Conservation (phyloP, 768 basidiomycete genomes). For the Pleurotus sapidus region DNA sequence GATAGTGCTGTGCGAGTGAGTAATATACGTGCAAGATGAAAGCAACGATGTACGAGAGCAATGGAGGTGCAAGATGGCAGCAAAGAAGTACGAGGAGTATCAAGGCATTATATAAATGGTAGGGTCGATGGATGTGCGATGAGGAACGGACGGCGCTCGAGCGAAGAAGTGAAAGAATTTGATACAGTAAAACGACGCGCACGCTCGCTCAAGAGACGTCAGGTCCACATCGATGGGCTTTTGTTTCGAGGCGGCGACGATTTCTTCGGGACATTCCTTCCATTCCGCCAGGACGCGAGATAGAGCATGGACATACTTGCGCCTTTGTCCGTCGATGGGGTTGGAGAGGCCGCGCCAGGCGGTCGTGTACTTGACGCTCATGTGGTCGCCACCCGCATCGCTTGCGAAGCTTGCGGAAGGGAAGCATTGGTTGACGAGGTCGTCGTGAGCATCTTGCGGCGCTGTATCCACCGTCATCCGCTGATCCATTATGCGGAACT, state of each 20-base stretch:
- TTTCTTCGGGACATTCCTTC: neutral
- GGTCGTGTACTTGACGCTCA: neutral
- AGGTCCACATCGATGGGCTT: neutral
- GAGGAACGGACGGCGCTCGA: neutral
- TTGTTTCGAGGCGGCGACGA: neutral
- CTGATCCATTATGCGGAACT: neutral
- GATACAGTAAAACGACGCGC: neutral
- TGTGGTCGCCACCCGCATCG: neutral
- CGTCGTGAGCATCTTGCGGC: neutral
- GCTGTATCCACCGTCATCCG: neutral
- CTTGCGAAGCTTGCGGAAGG: neutral
- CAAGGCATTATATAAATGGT: too few species aligned
- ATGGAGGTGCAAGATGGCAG: too few species aligned
- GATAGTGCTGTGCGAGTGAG: too few species aligned
- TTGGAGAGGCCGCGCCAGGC: neutral
- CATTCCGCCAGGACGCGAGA: neutral
- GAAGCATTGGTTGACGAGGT: neutral
- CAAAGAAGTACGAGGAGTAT: too few species aligned
- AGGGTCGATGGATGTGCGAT: neutral
- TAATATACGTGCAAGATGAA: too few species aligned
- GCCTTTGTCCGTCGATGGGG: neutral
- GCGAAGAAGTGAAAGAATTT: neutral
- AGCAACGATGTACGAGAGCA: too few species aligned
- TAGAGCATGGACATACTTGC: neutral
- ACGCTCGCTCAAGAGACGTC: neutral